Evolutionary conservation across 139 green algal species (phyloP).

Genomic region (Ostreobium quekettii): DNA sequence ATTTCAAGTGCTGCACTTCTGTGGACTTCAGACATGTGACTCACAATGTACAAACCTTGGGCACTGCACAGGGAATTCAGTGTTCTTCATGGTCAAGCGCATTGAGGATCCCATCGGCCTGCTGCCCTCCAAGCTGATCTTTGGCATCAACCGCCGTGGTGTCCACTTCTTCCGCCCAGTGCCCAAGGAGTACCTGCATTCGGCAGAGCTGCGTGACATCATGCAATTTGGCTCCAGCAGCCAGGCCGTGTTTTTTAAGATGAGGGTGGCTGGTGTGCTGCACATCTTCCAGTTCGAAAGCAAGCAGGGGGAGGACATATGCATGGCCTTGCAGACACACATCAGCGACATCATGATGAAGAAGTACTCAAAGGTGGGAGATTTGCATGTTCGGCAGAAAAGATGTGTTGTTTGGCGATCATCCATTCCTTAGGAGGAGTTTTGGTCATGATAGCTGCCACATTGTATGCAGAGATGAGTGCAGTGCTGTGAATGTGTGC

Average conservation of each 20-base stretch:
- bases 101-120: slow-evolving; percentile 59
- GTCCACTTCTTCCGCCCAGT: slow-evolving; percentile 59
- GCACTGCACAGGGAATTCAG: slow-evolving; percentile 32
- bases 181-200: slow-evolving; percentile 59
- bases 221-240: slow-evolving; percentile 69
- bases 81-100: slow-evolving; percentile 45
- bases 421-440: no score
- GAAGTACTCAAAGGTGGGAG: slow-evolving; percentile 51
- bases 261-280: slow-evolving; percentile 80
- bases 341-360: slow-evolving; percentile 92
- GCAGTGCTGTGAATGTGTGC: no score
- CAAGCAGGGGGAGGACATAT: slow-evolving; percentile 78
- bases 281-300: slow-evolving; percentile 89
- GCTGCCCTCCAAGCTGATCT: slow-evolving; percentile 44
- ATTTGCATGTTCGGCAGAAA: no score
- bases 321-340: slow-evolving; percentile 81
- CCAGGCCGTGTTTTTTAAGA: slow-evolving; percentile 87
- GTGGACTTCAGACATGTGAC: no score
- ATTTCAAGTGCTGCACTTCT: no score
- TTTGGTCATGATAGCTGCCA: no score
- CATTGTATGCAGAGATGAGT: no score
- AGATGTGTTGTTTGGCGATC: no score
- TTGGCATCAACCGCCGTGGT: slow-evolving; percentile 62
- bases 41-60: no score
- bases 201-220: slow-evolving; percentile 54